phyloP scores from a whole-genome alignment of 768 basidiomycete species.

The Hirschioporus abietinus region DNA sequence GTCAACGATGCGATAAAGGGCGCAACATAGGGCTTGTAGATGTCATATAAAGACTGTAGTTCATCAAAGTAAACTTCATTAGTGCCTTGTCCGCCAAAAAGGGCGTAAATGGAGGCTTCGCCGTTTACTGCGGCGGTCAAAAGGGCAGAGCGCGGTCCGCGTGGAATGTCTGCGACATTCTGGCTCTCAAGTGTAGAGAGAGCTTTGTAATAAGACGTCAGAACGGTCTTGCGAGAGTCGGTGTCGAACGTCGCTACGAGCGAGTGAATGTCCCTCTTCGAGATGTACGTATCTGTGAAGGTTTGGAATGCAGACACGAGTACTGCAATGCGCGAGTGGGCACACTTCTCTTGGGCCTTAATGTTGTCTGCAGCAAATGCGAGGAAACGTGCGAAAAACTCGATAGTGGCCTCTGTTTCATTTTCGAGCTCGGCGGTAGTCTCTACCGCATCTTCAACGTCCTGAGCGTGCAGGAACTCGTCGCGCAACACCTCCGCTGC shows the following conservation, averaged over 20 bases:
- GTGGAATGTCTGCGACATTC: slow-evolving; percentile 50
- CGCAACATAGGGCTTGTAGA: slow-evolving; percentile 81
- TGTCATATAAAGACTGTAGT: slow-evolving; percentile 85
- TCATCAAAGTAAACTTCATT: slow-evolving; percentile 99
- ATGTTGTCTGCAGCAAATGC: slow-evolving; percentile 65
- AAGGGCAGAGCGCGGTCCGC: slow-evolving; percentile 60
- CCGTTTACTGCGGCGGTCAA: slow-evolving; percentile 55
- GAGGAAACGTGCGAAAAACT: slow-evolving; percentile 81
- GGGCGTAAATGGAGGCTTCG: slow-evolving; percentile 75
- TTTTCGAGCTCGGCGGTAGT: slow-evolving; percentile 47
- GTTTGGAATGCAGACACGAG: slow-evolving; percentile 70
- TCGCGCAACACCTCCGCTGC: slow-evolving; percentile 88
- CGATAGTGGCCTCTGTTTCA: slow-evolving; percentile 59
- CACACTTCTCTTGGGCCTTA: slow-evolving; percentile 47
- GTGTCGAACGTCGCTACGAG: slow-evolving; percentile 70
- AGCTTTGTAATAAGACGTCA: slow-evolving; percentile 76
- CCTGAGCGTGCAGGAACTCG: slow-evolving; percentile 70
- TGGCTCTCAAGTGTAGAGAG: slow-evolving; percentile 62
- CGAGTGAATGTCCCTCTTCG: slow-evolving; percentile 72
- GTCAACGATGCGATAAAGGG: slow-evolving; percentile 64
- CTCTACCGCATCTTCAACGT: slow-evolving; percentile 52
- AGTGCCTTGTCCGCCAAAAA: slow-evolving; percentile 97
- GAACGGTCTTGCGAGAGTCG: slow-evolving; percentile 70
- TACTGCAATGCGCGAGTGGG: slow-evolving; percentile 52
- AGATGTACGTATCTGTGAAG: slow-evolving; percentile 74